Evolutionary conservation across 1,139 yeast genomes (phyloP).

Genomic region (Zhuliangozyma blackwelliae): DNA sequence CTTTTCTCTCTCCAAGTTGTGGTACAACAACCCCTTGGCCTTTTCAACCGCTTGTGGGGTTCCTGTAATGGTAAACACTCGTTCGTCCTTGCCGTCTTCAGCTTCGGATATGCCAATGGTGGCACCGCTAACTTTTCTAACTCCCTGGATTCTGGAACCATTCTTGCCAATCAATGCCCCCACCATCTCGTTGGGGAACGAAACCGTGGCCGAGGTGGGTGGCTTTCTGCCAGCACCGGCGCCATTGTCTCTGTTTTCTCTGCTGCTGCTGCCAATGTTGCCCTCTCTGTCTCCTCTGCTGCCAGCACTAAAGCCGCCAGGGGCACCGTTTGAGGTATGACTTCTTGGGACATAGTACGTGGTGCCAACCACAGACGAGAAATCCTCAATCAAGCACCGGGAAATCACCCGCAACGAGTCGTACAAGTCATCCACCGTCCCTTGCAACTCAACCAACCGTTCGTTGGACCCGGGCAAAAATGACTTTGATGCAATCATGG

Average conservation of each 20-base stretch:
- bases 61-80: conserved; percentile 74
- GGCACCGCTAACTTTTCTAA: conserved; percentile 77
- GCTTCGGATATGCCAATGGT: conserved; percentile 75
- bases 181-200: conserved; percentile 78
- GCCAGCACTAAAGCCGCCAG: too few species aligned
- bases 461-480: conserved; percentile 82
- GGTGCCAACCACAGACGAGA: conserved; percentile 62
- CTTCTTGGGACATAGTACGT: conserved; percentile 61
- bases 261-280: conserved; percentile 4
- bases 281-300: too few species aligned
- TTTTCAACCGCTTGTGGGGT: conserved; percentile 59
- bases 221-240: conserved; percentile 3
- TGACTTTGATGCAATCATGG: conserved; percentile 86
- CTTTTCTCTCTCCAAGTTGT: conserved; percentile 75
- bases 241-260: neutral
- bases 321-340: conserved; percentile 10
- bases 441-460: conserved; percentile 85
- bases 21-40: conserved; percentile 64
- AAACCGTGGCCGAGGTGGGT: conserved; percentile 26
- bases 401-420: conserved; percentile 60
- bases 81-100: conserved; percentile 58
- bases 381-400: conserved; percentile 71
- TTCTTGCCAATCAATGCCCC: conserved; percentile 90
- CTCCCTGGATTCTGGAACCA: conserved; percentile 84
- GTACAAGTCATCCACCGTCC: conserved; percentile 61